Percentiles rank a stretch among this genome's conserved stretches.
These are phyloP conservation scores for Patellifolia procumbens DNA, from an alignment of 179 eudicot genomes.

Conservation along the genomic window DNA sequence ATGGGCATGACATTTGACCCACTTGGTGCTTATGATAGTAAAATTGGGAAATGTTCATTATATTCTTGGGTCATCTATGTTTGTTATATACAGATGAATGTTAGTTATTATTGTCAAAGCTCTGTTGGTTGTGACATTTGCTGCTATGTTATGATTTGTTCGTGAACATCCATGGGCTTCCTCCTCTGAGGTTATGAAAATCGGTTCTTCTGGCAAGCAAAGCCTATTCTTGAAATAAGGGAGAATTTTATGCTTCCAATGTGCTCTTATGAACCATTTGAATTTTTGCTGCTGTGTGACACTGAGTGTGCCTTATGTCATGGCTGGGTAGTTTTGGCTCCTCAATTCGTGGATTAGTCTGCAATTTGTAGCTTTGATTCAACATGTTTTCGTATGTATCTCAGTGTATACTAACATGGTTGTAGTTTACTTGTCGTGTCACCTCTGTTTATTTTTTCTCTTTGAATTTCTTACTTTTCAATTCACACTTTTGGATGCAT, in stretches of 20 bases:
- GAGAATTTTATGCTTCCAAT: background rate
- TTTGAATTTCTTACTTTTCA: background rate
- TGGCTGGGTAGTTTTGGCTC: constrained; percentile 3
- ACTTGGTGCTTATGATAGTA: constrained; percentile 6
- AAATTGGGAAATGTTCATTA: background rate
- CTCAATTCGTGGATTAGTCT: constrained; percentile 16
- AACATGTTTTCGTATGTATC: background rate
- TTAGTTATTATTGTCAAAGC: background rate
- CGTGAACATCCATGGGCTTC: background rate
- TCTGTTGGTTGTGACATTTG: background rate
- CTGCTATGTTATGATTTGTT: background rate
- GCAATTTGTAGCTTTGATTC: constrained; percentile 6
- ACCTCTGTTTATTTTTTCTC: background rate
- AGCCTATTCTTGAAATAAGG: background rate
- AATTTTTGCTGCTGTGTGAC: background rate
- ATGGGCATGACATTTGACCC: background rate
- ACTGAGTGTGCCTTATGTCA: background rate
- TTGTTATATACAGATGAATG: background rate
- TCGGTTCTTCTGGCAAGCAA: background rate
- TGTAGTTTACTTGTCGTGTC: background rate
- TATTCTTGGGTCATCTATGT: background rate
- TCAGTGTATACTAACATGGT: background rate
- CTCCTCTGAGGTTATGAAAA: background rate
- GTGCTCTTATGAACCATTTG: background rate
- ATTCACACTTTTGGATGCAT: constrained; percentile 2